A percentile compares a stretch with the other conserved stretches of the same genome.
Conservation (phyloP, 2,329 filamentous ascomycete species). For the Epichloe sibirici region DNA sequence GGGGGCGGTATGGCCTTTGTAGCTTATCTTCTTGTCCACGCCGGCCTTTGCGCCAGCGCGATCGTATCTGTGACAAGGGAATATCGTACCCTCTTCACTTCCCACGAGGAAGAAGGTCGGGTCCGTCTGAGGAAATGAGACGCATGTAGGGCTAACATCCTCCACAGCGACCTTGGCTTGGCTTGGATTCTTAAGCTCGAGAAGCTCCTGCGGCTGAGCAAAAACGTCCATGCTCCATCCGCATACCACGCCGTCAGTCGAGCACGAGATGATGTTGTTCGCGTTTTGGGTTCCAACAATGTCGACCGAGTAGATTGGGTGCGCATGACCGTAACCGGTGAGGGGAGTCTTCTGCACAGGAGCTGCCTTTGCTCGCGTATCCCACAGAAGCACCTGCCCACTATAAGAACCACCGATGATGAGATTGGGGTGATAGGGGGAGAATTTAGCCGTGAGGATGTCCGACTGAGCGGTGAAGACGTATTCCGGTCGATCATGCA, state of each 20-base stretch:
- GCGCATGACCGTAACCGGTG: slow-evolving; percentile 88
- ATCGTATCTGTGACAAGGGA: slow-evolving; percentile 93
- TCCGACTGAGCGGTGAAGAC: slow-evolving; percentile 94
- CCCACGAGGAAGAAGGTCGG: slow-evolving; percentile 96
- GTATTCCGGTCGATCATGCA: slow-evolving; percentile 90
- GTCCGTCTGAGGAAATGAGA: slow-evolving; percentile 89
- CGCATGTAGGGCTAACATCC: slow-evolving; percentile 86
- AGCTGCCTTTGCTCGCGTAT: slow-evolving; percentile 77
- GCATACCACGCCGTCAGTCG: slow-evolving; percentile 91
- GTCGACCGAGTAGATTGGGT: slow-evolving; percentile 89
- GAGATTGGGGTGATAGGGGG: slow-evolving; percentile 95
- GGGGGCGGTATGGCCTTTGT: slow-evolving; percentile 81
- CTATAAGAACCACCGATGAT: slow-evolving; percentile 95
- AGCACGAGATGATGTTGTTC: slow-evolving; percentile 95
- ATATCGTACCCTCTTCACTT: slow-evolving; percentile 92
- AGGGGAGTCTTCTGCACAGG: slow-evolving; percentile 94
- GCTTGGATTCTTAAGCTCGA: slow-evolving; percentile 75
- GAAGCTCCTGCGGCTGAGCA: slow-evolving; percentile 85
- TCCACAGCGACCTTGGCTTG: slow-evolving; percentile 69
- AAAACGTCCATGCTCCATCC: slow-evolving; percentile 98
- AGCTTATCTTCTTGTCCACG: slow-evolving; percentile 78
- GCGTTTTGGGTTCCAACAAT: slow-evolving; percentile 98
- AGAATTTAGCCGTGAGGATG: slow-evolving; percentile 90
- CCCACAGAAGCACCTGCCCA: slow-evolving; percentile 93
- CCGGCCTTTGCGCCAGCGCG: slow-evolving; percentile 94